Evolutionary conservation across 768 basidiomycete genomes (phyloP).

Genomic region (Crucibulum laeve): DNA sequence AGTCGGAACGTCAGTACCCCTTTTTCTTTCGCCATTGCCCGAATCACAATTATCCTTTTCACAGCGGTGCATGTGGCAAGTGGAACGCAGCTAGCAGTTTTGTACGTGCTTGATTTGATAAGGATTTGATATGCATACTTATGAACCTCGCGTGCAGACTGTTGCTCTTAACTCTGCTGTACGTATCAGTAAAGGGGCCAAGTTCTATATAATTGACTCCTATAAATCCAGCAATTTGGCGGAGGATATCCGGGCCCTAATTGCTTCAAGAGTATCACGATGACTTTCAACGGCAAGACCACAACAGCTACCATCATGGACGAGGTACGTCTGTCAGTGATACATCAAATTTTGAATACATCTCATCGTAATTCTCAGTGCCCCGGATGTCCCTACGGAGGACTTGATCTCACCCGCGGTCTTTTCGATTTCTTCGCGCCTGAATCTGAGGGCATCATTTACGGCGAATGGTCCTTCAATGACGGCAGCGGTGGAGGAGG

Average conservation of each 20-base stretch:
- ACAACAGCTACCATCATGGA: constrained; percentile 59
- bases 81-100: constrained; percentile 34
- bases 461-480: constrained; percentile 43
- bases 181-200: too few species aligned
- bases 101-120: constrained; percentile 26
- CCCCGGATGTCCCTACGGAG: constrained; percentile 54
- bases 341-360: constrained; percentile 2
- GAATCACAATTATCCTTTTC: constrained; percentile 4
- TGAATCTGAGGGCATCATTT: constrained; percentile 38
- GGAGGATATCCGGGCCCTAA: constrained; percentile 34
- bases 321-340: constrained; percentile 28
- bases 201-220: too few species aligned
- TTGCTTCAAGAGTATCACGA: constrained; percentile 61
- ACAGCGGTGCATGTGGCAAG: constrained; percentile 55
- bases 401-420: constrained; percentile 57
- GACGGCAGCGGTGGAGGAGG: constrained; percentile 16
- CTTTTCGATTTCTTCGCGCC: constrained; percentile 52
- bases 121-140: not conserved
- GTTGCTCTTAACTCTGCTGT: constrained; percentile 10
- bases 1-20: constrained; percentile 39
- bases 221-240: constrained; percentile 58
- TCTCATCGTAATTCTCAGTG: too few species aligned
- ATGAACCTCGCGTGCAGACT: constrained; percentile 1
- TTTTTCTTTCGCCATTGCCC: constrained; percentile 1
- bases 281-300: constrained; percentile 55